A percentile compares a stretch with the other conserved stretches of the same genome.
Evolutionary conservation across 306 rosid genomes (phyloP).

Genomic region (Citrullus colocynthis): DNA sequence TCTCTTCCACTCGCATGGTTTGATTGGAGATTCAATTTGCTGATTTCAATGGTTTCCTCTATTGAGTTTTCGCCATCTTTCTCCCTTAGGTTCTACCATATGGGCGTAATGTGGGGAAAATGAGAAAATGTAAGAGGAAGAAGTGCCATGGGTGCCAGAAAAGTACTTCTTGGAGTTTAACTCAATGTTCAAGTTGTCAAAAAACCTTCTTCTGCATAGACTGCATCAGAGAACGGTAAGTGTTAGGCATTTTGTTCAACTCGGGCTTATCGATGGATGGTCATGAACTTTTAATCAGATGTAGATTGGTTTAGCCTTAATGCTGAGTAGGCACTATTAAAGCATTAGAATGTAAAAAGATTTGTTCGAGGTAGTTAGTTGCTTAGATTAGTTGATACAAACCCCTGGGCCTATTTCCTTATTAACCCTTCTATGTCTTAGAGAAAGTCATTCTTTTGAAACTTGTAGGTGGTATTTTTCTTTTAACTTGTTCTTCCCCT

Average conservation of each 20-base stretch:
- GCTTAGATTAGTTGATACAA: neutral
- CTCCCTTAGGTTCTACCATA: conserved; percentile 32
- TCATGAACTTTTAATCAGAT: neutral
- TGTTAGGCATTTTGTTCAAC: conserved; percentile 5
- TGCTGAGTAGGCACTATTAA: neutral
- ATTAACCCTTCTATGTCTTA: neutral
- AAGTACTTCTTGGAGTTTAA: conserved; percentile 49
- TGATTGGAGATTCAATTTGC: neutral
- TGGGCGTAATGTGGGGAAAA: conserved; percentile 23
- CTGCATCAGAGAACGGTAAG: conserved; percentile 81
- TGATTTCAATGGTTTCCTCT: conserved; percentile 6
- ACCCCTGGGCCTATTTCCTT: neutral
- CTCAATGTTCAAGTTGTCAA: conserved; percentile 68
- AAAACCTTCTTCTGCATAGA: conserved; percentile 70
- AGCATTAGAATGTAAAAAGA: neutral
- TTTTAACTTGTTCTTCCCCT: neutral
- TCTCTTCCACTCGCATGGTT: neutral
- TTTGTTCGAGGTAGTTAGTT: neutral
- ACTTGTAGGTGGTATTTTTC: neutral
- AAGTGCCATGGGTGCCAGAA: conserved; percentile 85
- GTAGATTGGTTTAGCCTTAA: neutral
- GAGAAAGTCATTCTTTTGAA: neutral
- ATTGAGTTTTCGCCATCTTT: neutral
- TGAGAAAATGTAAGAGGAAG: conserved; percentile 50
- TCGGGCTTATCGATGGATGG: neutral